Evolutionary conservation across 169 alveolate genomes (phyloP).

Genomic region (Cryptosporidium parvum): DNA sequence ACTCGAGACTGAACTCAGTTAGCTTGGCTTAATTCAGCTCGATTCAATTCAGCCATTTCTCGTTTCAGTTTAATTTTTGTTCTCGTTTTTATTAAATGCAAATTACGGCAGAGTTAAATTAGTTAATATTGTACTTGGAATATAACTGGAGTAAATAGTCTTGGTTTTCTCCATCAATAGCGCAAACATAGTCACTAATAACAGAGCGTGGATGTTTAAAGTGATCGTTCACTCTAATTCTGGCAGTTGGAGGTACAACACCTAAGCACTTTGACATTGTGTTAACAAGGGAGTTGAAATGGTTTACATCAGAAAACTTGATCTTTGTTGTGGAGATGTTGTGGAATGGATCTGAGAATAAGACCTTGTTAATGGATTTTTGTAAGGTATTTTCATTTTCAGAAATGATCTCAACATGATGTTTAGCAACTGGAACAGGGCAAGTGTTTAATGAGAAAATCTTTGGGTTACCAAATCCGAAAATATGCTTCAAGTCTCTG

Average conservation of each 20-base stretch:
- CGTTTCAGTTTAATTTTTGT: too few species aligned
- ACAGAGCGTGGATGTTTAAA: slow-evolving; percentile 20
- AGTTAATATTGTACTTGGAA: slow-evolving; percentile 24
- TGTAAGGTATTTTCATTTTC: slow-evolving; percentile 28
- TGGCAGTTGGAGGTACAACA: slow-evolving; percentile 48
- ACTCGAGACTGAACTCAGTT: not conserved
- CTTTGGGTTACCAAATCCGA: slow-evolving; percentile 2
- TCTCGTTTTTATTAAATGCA: not conserved
- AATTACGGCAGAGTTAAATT: not conserved
- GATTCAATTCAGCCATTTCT: not conserved
- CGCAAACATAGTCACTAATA: slow-evolving; percentile 51
- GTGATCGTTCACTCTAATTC: slow-evolving; percentile 56
- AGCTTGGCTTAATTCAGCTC: not conserved
- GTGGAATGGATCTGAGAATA: not conserved
- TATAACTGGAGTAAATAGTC: slow-evolving; percentile 37
- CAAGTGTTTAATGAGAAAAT: slow-evolving; percentile 29
- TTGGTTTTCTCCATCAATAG: slow-evolving; percentile 16
- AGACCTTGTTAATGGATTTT: not conserved
- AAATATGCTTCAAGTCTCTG: slow-evolving; percentile 39
- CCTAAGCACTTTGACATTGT: slow-evolving; percentile 63
- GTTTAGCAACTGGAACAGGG: slow-evolving; percentile 19
- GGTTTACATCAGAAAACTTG: slow-evolving; percentile 35
- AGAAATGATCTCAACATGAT: slow-evolving; percentile 29
- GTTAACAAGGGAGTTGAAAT: slow-evolving; percentile 23
- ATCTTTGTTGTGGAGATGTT: not conserved